A percentile compares a stretch with the other conserved stretches of the same genome.
These are phyloP conservation scores for Trichosporon inkin DNA, from an alignment of 1,284 basidiomycete species.

Conservation along the genomic window DNA sequence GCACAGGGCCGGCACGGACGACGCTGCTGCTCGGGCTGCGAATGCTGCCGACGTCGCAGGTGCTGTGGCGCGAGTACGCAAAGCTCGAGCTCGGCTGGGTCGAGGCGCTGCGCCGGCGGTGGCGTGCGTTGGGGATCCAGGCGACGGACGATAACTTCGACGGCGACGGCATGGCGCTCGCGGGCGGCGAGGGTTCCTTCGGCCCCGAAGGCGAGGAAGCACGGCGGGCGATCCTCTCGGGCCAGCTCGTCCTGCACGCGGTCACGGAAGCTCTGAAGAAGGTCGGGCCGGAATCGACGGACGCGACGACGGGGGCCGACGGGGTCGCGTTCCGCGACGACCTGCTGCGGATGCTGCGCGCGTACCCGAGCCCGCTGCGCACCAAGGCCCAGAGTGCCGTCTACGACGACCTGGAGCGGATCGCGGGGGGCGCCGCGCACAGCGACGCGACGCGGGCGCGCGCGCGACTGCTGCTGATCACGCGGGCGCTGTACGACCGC, in stretches of 20 bases:
- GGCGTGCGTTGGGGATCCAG: conserved; percentile 59
- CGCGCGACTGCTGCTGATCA: conserved; percentile 35
- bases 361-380: conserved; percentile 47
- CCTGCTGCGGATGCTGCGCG: conserved; percentile 38
- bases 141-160: conserved; percentile 14
- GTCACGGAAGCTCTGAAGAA: conserved; percentile 39
- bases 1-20: conserved; percentile 63
- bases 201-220: conserved; percentile 48
- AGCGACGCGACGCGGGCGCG: conserved; percentile 4
- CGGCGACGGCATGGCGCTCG: conserved; percentile 28
- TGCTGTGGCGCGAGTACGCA: conserved; percentile 82
- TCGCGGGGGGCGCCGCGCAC: conserved; percentile 9
- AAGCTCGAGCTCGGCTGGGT: conserved; percentile 87
- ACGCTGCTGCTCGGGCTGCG: conserved; percentile 82
- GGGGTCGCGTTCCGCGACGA: conserved; percentile 37
- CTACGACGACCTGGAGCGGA: conserved; percentile 36
- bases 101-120: conserved; percentile 74
- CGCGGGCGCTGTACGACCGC: conserved; percentile 41
- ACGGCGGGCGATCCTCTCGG: conserved; percentile 46
- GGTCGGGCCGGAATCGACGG: conserved; percentile 20
- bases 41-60: conserved; percentile 63
- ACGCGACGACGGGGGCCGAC: conserved; percentile 13
- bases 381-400: conserved; percentile 34
- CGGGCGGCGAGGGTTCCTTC: conserved; percentile 46
- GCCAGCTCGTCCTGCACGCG: conserved; percentile 47